Base-by-base conservation (phyloP, 768 basidiomycete genomes). In the Tulasnella sp. region DNA sequence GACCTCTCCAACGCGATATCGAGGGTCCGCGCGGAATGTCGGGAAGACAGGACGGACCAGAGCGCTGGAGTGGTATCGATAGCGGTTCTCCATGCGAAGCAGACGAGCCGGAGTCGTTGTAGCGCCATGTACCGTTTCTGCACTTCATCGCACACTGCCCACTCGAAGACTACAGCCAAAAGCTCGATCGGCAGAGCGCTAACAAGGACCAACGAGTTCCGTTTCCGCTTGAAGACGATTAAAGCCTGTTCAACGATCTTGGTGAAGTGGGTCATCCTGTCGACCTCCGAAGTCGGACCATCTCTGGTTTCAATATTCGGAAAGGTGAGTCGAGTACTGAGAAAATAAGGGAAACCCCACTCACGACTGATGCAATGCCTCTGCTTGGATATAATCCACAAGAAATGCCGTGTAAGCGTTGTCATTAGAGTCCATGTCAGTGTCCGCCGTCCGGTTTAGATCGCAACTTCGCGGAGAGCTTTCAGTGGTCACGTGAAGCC, bases 1-100 rank as follows among this genome's bases (percentile, higher is more conserved):
- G 64, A 69, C 64, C 64, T 69, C 64, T 34, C 18, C 64, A 69
- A 69, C 31, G 64, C 31, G 34, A 69, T 69, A 31, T 69, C 64
- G 9, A 31, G 31, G 5, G 6, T 34, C 34, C 64, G n/a, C 64
- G 24, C 34, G 31, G 64, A 69, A 37, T 37, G 64, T 3, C 28
- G 64, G 34, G 64, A 69, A 69, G 64, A 69, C 34, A 69, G 14
- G 28, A 69, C 64, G 31, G 64, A 69, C 64, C 64, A 69, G 1
- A 69, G 18, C 14, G 20, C 64, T 0, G 64, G 64, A 28, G 64
- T 69, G 34, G 28, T 16, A 37, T 69, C 64, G 34, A 69, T 37
- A 16, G 34, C 28, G 0, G 28, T 28, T 34, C 9, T 69, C 64
- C 64, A 69, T 69, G 64, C 8, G 64, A 14, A 31, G 20, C 12